Conservation (phyloP, 345 rosid genomes). For the Theobroma cacao region DNA sequence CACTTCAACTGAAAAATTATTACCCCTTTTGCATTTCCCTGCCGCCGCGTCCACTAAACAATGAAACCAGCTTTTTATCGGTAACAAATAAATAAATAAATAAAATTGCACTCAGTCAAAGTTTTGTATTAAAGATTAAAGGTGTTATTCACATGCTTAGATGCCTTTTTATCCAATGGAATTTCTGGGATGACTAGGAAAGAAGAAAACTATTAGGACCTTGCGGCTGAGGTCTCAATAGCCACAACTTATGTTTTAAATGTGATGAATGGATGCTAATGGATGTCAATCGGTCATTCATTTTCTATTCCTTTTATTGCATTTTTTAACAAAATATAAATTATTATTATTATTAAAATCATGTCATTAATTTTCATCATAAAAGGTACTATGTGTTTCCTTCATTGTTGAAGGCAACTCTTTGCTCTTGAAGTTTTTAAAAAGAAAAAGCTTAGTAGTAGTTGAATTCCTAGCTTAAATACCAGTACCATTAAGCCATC, state of each 20-base stretch:
- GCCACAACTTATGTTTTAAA: not conserved
- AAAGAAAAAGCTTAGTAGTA: not conserved
- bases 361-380: too few species aligned
- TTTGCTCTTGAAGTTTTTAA: not conserved
- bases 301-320: too few species aligned
- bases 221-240: not conserved
- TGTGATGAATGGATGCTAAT: not conserved
- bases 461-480: not conserved
- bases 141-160: not conserved
- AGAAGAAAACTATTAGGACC: not conserved
- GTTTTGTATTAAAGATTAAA: not conserved
- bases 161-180: not conserved
- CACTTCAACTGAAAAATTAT: conserved; percentile 3
- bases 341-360: too few species aligned
- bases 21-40: conserved; percentile 3
- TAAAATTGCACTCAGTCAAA: not conserved
- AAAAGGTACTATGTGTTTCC: not conserved
- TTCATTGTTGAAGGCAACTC: not conserved
- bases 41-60: conserved; percentile 26
- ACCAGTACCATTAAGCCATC: not conserved
- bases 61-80: not conserved
- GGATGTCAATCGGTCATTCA: too few species aligned
- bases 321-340: too few species aligned
- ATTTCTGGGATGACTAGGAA: not conserved
- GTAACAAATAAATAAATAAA: too few species aligned